Percentiles rank a stretch among this genome's conserved stretches.
Evolutionary conservation across 1,139 yeast genomes (phyloP).

Genomic region (Magnusiomyces tetraspermus): DNA sequence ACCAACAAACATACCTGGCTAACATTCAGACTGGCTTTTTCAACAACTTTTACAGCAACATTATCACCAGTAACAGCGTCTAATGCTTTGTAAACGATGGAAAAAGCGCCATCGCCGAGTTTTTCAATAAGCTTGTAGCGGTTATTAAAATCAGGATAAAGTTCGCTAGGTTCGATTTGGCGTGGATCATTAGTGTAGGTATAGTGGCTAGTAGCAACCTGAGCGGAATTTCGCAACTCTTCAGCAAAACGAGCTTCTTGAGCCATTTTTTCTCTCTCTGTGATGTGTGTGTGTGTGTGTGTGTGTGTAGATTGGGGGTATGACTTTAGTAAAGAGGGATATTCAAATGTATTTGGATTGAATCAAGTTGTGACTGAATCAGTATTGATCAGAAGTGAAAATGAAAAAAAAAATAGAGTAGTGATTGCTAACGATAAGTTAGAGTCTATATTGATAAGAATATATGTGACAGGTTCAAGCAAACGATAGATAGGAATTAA

Average conservation of each 20-base stretch:
- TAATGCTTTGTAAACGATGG: constrained; percentile 69
- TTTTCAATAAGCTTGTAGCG: constrained; percentile 39
- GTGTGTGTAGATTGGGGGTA: neutral
- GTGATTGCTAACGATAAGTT: too few species aligned
- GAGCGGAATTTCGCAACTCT: neutral
- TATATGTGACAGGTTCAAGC: too few species aligned
- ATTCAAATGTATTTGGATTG: neutral
- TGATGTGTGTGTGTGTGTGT: neutral
- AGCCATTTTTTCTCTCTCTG: neutral
- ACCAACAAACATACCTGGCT: constrained; percentile 32
- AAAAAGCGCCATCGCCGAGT: constrained; percentile 71
- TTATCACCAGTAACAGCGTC: constrained; percentile 39
- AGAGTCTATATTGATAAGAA: too few species aligned
- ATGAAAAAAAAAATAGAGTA: too few species aligned
- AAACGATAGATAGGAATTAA: too few species aligned
- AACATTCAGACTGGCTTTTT: constrained; percentile 51
- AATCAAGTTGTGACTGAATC: neutral
- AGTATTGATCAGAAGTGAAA: neutral
- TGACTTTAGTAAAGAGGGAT: neutral
- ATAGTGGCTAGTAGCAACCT: neutral
- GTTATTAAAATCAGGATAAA: constrained; percentile 4
- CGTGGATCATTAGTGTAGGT: neutral
- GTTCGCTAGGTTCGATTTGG: neutral
- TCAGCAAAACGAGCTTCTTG: neutral
- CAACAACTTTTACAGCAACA: constrained; percentile 81